Evolutionary conservation across 768 basidiomycete genomes (phyloP).

Genomic region (Trametes sanguinea): DNA sequence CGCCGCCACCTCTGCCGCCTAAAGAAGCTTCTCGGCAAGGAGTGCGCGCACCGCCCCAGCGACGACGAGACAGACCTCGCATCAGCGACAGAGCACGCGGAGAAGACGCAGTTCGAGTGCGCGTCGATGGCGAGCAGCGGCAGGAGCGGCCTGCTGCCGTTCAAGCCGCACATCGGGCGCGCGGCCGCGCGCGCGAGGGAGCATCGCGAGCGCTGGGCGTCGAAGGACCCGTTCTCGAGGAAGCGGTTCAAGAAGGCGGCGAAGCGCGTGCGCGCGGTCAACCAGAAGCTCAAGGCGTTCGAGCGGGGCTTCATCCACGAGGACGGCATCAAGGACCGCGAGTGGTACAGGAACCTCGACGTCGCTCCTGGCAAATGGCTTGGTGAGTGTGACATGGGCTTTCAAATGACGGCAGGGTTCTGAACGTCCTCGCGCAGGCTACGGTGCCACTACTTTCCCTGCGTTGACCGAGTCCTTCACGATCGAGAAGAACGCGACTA

Average conservation of each 20-base stretch:
- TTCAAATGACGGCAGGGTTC: too few species aligned
- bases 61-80: not conserved
- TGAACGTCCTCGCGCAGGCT: conserved; percentile 46
- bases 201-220: conserved; percentile 20
- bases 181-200: conserved; percentile 31
- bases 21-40: conserved; percentile 42
- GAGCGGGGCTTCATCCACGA: conserved; percentile 82
- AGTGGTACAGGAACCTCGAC: conserved; percentile 86
- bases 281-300: conserved; percentile 68
- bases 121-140: conserved; percentile 6
- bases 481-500: conserved; percentile 61
- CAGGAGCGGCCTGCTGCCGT: conserved; percentile 9
- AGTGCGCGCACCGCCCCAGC: conserved; percentile 25
- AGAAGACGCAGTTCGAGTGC: conserved; percentile 17
- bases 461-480: conserved; percentile 77
- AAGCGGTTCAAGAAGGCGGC: conserved; percentile 57
- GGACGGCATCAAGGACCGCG: conserved; percentile 74
- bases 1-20: conserved; percentile 39
- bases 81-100: not conserved
- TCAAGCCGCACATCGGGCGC: conserved; percentile 32
- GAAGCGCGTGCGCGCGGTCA: conserved; percentile 57
- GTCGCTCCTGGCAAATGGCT: conserved; percentile 89
- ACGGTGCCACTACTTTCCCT: conserved; percentile 84
- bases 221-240: conserved; percentile 18
- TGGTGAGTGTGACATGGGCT: conserved; percentile 45